Evolutionary conservation across 768 basidiomycete genomes (phyloP), one percentile per base, ranked within the genome.

Genomic region (Rhodosporidiobolus sp.): DNA sequence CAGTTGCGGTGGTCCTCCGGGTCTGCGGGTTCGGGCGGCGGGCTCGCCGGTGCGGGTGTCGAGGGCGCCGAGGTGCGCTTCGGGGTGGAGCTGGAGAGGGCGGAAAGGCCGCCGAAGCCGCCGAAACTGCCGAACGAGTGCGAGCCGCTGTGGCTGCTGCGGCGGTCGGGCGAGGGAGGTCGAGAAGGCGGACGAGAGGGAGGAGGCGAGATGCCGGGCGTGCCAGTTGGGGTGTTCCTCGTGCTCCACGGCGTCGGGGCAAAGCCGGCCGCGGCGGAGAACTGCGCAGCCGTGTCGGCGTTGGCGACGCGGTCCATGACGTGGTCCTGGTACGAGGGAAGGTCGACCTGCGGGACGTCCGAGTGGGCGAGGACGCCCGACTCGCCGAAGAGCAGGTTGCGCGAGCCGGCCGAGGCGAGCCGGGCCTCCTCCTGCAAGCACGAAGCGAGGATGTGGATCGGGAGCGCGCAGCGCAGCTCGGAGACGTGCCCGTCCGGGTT

Each of bases 401-500:
- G 87, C 0, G 92, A 92, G 9, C 84, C 84, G n/a, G 88, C 84
- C 8, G 92, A 89, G 34, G 87, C 85, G 3, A 85, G 83, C 48
- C 88, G 85, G 2, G 92, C 89, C 79, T 96, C 94, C 22, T 88
- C 84, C 24, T 90, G 84, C 2, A 95, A 82, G 20, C 86, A 84
- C 69, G 85, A 79, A 75, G 94, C 89, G 32, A 97, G 88, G 59
- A 98, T 85, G 78, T 91, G 87, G 46, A 98, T 81, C 0, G 95
- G 95, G 10, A 97, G 85, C 2, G 93, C 93, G 81, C 95, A 97
- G 24, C 94, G 88, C n/a, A 98, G 84, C 80, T 97, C 93, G 16
- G 92, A 94, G 5, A 88, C 89, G 79, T 97, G 95, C 0, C 94
- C 94, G 79, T 97, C 95, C 12, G 85, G 84, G 79, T 97, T 98